Percentiles rank a stretch among this genome's conserved stretches.
These are phyloP conservation scores for Schizochytrium sp. DNA, from an alignment of 108 stramenopile species.

Conservation along the genomic window DNA sequence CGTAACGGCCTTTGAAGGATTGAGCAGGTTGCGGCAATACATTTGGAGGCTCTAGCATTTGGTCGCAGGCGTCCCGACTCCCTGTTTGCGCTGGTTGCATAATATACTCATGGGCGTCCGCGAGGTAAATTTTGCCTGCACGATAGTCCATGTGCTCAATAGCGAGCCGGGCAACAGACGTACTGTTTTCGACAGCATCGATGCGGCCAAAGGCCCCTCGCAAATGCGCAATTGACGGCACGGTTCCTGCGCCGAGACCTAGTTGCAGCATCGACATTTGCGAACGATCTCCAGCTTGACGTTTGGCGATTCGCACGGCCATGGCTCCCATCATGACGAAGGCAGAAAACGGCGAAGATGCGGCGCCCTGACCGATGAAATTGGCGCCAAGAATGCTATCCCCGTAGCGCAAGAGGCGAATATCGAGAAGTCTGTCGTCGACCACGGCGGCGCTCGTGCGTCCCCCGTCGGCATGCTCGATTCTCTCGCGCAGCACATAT, in stretches of 20 bases:
- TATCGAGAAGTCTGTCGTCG: neutral
- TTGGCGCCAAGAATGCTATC: neutral
- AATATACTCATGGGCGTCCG: neutral
- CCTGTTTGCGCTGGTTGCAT: neutral
- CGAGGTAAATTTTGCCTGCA: neutral
- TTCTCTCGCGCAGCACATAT: neutral
- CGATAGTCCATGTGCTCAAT: neutral
- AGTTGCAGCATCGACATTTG: neutral
- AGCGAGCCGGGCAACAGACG: neutral
- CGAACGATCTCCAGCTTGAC: neutral
- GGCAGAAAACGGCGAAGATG: neutral
- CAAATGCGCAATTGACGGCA: neutral
- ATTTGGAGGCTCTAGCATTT: too few relatives aligned
- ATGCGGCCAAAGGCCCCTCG: neutral
- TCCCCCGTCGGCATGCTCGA: neutral
- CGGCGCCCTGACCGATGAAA: neutral
- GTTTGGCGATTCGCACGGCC: neutral
- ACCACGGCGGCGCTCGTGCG: neutral
- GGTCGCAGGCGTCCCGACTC: too few relatives aligned
- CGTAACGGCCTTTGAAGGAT: neutral
- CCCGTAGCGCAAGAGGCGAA: neutral
- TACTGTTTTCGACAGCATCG: neutral
- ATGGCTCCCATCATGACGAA: neutral
- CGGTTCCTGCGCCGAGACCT: neutral
- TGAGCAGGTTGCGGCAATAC: neutral